Conservation (phyloP, 768 basidiomycete species). For the Lyophyllum atratum region DNA sequence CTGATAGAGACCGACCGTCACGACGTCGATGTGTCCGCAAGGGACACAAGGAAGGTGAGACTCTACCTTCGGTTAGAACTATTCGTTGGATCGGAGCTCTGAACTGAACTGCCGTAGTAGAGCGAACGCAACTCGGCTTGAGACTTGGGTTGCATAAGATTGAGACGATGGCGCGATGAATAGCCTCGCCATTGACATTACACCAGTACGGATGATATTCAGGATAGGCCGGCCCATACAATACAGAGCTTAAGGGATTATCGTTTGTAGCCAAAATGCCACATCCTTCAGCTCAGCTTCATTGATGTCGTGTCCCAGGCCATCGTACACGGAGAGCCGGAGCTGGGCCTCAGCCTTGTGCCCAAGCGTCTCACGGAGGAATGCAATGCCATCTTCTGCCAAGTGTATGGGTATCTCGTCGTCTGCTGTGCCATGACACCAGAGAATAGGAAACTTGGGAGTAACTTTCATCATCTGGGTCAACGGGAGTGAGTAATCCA, state of each 20-base stretch:
- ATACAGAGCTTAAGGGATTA: background rate
- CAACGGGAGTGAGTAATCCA: background rate
- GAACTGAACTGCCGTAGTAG: no score
- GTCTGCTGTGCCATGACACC: constrained; percentile 37
- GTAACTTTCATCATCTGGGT: constrained; percentile 8
- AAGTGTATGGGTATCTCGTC: constrained; percentile 31
- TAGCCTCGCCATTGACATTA: no score
- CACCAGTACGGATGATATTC: no score
- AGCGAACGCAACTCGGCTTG: no score
- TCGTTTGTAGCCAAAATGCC: background rate
- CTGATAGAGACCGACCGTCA: no score
- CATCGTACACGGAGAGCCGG: background rate
- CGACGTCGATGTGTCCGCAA: no score
- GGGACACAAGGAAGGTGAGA: no score
- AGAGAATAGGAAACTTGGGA: constrained; percentile 34
- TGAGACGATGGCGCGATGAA: no score
- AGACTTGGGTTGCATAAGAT: no score
- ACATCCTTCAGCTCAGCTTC: constrained; percentile 4
- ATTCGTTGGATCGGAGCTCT: no score
- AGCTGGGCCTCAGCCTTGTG: constrained; percentile 8
- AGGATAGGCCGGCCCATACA: no score
- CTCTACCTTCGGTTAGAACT: no score
- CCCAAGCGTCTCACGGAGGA: constrained; percentile 23
- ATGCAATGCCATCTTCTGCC: constrained; percentile 28
- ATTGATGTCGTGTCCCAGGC: constrained; percentile 2